Base-by-base conservation (phyloP, 345 rosid species). In the Ceriops zippeliana region DNA sequence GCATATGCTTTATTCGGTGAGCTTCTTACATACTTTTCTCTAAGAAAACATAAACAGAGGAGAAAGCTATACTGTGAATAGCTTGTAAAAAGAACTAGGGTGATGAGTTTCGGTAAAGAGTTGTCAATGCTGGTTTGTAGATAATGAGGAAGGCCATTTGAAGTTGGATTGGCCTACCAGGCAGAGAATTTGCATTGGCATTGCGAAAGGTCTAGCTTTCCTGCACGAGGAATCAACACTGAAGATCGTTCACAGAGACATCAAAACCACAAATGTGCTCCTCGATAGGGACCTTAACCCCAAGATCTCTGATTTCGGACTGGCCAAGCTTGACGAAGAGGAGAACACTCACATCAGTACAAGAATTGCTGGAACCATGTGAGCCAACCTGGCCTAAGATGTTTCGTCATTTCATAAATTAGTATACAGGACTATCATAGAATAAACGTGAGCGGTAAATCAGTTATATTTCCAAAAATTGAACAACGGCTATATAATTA, bases 1-100 rank as follows among this genome's bases (percentile, higher is more conserved):
- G 70, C 73, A n/a, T 56, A 58, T 73, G 78, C 67, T 30, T 63
- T 80, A 38, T 80, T 80, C 42, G 78, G 83, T 80, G 73, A 69
- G 60, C 46, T n/a, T 2, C n/a, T 15, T 42, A 35, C 16, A 57
- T 11, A 27, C 13, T 46, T 68, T 21, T 58, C 17, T 30, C 38
- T 46, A 24, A 8, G 20, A 31, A 24, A 22, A 53, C 27, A 19
- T 6, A 42, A 1, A 5, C 17, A 31, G 1, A 31, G 1, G 17
- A 60, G 4, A 6, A 30, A 24, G 4, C 46, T 56, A 8, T 67
- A 2, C 6, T 24, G 49, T 42, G 16, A 42, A 3, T 0, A 13
- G 0, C 19, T 42, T 2, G 17, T 42, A 11, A 42, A 42, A 24
- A 56, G 53, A 22, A 66, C 0, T 13, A 35, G 32, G 49, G 2